Base-by-base conservation (phyloP, 805 yeast genomes). In the Starmera quercuum region DNA sequence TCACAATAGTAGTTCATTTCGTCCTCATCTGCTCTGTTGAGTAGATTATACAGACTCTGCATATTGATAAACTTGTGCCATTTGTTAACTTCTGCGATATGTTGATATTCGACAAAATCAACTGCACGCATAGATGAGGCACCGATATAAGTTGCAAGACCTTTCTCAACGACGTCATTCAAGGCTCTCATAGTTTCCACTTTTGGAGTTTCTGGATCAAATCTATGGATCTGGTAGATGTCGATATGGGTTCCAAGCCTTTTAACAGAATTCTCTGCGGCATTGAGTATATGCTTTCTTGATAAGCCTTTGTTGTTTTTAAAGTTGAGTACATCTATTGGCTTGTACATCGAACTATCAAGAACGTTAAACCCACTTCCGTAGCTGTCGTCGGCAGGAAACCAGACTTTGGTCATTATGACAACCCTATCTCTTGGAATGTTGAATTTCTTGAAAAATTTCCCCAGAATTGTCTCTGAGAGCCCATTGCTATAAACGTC, bases 11-110 rank as follows among this genome's bases (percentile, higher is more conserved):
- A 73, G 38, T 64, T 70, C 66, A 75, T 59, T 47, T 78, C 84
- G 14, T 75, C 56, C 49, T 78, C 85, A 36, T 77, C 83, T 46
- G 76, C 83, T n/a, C 85, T 59, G 44, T 72, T 61, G 3, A 77
- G 34, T 40, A 77, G 56, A 44, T 74, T 76, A 53, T 75, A 73
- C 47, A 58, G 68, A 40, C 69, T 69, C 53, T 78, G 84, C 72
- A 75, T 69, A 16, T 69, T 59, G 34, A 78, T 63, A 41, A 78
- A 78, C 48, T 73, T 75, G 40, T 61, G 60, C 78, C 78, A 78
- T 21, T 66, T 68, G 41, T 66, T 41, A 46, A 60, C 61, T 36
- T 77, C 81, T 4, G 85, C 84, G 35, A 65, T 53, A 38, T 53
- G 57, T 47, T 78, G 84, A 46, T 73, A 45, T 44, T 63, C 66